phyloP scores from a whole-genome alignment of 768 basidiomycete genomes.

The Panellus pusillus region DNA sequence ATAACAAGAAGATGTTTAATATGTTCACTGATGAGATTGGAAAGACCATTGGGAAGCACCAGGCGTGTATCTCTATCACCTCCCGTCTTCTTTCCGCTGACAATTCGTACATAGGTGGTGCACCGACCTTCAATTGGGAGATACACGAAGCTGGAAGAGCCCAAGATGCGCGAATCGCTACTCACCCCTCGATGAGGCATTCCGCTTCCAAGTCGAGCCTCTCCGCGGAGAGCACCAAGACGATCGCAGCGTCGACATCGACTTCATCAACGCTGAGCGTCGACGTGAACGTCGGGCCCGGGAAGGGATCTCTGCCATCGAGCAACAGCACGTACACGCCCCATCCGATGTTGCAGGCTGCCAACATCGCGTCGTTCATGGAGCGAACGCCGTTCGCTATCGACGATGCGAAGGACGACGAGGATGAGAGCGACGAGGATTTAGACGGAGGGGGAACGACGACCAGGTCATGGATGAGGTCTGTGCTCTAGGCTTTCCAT shows the following conservation, averaged over 20 bases:
- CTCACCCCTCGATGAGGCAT: slow-evolving; percentile 70
- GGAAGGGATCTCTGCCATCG: slow-evolving; percentile 32
- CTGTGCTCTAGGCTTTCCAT: slow-evolving; percentile 22
- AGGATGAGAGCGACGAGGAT: slow-evolving; percentile 67
- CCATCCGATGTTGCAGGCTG: slow-evolving; percentile 69
- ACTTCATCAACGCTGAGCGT: slow-evolving; percentile 56
- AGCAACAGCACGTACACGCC: slow-evolving; percentile 49
- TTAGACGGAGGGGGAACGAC: slow-evolving; percentile 56
- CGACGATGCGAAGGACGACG: slow-evolving; percentile 87
- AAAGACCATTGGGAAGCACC: slow-evolving; percentile 91
- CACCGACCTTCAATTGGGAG: slow-evolving; percentile 86
- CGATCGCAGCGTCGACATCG: slow-evolving; percentile 28
- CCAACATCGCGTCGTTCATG: slow-evolving; percentile 75
- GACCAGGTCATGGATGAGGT: slow-evolving; percentile 91
- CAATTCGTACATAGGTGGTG: slow-evolving; percentile 47
- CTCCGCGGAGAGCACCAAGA: slow-evolving; percentile 32
- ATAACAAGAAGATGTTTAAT: slow-evolving; percentile 92
- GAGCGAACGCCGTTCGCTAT: slow-evolving; percentile 96
- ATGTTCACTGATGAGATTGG: slow-evolving; percentile 93
- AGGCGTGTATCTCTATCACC: slow-evolving; percentile 42
- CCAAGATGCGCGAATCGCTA: slow-evolving; percentile 84
- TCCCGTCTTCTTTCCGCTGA: neutral
- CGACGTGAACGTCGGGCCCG: slow-evolving; percentile 35
- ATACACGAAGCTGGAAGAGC: slow-evolving; percentile 80
- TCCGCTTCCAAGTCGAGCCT: slow-evolving; percentile 58